Conservation (phyloP, 352 stramenopile species). For the Globisporangium paddicum region DNA sequence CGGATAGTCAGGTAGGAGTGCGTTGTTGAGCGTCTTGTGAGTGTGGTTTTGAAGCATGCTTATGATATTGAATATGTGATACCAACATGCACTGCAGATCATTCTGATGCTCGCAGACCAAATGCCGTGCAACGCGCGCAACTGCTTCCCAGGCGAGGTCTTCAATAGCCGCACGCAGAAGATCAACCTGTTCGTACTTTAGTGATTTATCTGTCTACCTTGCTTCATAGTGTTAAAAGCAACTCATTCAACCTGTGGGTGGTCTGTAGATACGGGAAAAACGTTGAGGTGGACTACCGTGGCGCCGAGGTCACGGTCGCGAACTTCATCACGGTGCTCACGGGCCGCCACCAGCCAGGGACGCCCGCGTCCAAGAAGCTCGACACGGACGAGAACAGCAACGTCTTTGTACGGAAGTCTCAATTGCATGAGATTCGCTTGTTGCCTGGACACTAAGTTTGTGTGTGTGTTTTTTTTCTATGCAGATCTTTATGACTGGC, state of each 20-base stretch:
- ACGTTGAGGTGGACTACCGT: conserved; percentile 93
- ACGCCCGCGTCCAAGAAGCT: conserved; percentile 87
- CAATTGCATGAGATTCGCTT: too few relatives aligned
- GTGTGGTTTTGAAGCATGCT: background rate
- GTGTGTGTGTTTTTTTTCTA: too few relatives aligned
- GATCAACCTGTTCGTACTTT: conserved; percentile 82
- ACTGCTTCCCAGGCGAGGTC: conserved; percentile 88
- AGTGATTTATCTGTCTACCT: background rate
- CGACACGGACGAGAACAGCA: conserved; percentile 87
- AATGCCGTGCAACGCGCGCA: conserved; percentile 91
- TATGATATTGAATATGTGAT: background rate
- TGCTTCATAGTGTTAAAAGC: background rate
- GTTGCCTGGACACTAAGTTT: too few relatives aligned
- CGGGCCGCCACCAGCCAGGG: conserved; percentile 83
- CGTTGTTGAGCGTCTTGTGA: background rate
- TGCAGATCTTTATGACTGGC: conserved; percentile 89
- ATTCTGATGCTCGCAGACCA: conserved; percentile 96
- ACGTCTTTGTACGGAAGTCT: conserved; percentile 78
- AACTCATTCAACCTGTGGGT: too few relatives aligned
- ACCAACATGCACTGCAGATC: too few relatives aligned
- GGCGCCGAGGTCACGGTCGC: conserved; percentile 95
- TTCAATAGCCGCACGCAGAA: conserved; percentile 89
- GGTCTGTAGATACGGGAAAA: conserved; percentile 84
- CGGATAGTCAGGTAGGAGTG: conserved; percentile 86
- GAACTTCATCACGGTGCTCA: conserved; percentile 95